Percentiles rank a stretch among this genome's conserved stretches.
These are phyloP conservation scores for Fusarium virguliforme DNA, from an alignment of 2,329 filamentous ascomycete genomes.

Conservation along the genomic window DNA sequence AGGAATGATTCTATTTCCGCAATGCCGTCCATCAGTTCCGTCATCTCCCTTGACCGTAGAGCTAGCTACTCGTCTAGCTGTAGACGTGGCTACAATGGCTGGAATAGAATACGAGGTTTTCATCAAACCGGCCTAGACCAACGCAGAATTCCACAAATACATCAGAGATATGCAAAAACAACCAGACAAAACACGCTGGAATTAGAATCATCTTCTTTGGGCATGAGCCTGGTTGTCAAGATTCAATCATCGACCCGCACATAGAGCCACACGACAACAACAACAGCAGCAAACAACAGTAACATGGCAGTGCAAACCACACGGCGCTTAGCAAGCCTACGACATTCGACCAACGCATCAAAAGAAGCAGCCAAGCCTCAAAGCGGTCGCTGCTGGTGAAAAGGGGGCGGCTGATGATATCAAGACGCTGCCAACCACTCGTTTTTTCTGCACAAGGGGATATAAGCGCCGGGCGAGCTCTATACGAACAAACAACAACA, in stretches of 20 bases:
- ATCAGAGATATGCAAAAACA: neutral
- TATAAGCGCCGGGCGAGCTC: neutral
- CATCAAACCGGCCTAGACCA: slow-evolving; percentile 4
- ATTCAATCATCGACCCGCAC: neutral
- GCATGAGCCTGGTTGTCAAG: neutral
- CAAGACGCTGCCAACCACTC: slow-evolving; percentile 6
- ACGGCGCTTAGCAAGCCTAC: neutral
- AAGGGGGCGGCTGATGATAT: neutral
- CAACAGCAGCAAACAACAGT: neutral
- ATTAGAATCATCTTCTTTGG: neutral
- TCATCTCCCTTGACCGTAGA: neutral
- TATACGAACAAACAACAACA: neutral
- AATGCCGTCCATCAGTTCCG: neutral
- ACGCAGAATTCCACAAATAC: neutral
- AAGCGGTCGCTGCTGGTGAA: neutral
- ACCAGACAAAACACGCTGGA: neutral
- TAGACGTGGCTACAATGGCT: slow-evolving; percentile 1
- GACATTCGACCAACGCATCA: slow-evolving; percentile 1
- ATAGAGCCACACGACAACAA: neutral
- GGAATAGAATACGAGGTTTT: slow-evolving; percentile 11
- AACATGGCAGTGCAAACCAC: neutral
- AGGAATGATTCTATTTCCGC: too few relatives aligned
- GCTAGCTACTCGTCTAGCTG: neutral
- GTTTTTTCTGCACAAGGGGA: neutral
- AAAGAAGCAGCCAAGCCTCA: neutral